These are phyloP conservation scores for Apostasia ramifera DNA, from an alignment of 106 monocot species.

Conservation along the genomic window DNA sequence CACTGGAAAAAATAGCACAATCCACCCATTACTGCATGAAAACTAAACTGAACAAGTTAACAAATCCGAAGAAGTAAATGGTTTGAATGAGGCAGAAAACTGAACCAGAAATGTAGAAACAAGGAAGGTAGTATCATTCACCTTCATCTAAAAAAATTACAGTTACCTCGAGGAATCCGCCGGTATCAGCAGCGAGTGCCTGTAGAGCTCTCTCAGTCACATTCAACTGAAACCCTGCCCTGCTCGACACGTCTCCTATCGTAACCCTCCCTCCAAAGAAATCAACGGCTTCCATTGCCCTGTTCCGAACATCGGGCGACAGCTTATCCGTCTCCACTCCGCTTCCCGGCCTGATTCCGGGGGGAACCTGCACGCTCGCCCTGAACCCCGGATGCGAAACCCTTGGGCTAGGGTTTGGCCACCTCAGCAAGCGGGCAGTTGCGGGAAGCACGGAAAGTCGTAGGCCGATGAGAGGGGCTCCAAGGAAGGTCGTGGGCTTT, in stretches of 20 bases:
- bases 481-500: slow-evolving; percentile 12
- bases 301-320: slow-evolving; percentile 56
- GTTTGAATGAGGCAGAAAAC: no score
- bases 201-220: slow-evolving; percentile 88
- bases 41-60: no score
- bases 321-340: slow-evolving; percentile 83
- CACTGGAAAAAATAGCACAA: no score
- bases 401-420: slow-evolving; percentile 8
- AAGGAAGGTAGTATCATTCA: no score
- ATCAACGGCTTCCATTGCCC: slow-evolving; percentile 77
- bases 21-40: no score
- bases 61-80: no score
- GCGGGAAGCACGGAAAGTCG: neutral
- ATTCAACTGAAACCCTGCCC: slow-evolving; percentile 68
- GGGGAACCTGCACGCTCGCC: slow-evolving; percentile 42
- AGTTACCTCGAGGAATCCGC: slow-evolving; percentile 88
- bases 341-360: slow-evolving; percentile 40
- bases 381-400: slow-evolving; percentile 15
- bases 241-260: slow-evolving; percentile 78
- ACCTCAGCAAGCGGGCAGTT: slow-evolving; percentile 9
- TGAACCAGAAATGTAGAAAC: no score
- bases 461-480: neutral
- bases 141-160: no score
- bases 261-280: slow-evolving; percentile 77
- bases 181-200: slow-evolving; percentile 86